A percentile compares a stretch with the other conserved stretches of the same genome.
phyloP scores from a whole-genome alignment of 2,329 filamentous ascomycete species.

The Microcera coccophila region DNA sequence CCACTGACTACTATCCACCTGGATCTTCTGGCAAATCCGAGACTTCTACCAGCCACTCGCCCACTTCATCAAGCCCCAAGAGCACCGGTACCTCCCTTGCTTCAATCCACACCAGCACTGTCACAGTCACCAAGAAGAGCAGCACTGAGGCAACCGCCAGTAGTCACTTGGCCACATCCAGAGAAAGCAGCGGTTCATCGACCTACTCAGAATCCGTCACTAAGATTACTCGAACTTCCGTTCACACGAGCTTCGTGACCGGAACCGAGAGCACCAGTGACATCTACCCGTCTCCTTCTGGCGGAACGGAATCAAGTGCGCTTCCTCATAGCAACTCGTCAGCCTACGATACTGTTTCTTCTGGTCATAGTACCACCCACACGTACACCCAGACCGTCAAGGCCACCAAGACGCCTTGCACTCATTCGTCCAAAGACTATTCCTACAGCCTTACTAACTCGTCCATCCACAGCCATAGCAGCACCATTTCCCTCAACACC shows the following conservation, averaged over 20 bases:
- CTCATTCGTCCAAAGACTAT: not conserved
- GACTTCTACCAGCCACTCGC: not conserved
- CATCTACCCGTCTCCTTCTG: not conserved
- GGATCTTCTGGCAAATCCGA: not conserved
- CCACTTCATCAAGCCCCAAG: constrained; percentile 1
- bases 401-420: not conserved
- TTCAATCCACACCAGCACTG: not conserved
- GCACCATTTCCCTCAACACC: not conserved
- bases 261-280: not conserved
- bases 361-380: not conserved
- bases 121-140: constrained; percentile 1
- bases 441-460: not conserved
- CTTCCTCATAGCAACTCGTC: not conserved
- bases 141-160: constrained; percentile 6
- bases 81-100: not conserved
- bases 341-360: not conserved
- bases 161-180: constrained; percentile 1
- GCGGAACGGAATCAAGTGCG: not conserved
- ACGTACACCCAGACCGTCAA: not conserved
- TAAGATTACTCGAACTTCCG: not conserved
- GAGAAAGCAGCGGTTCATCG: not conserved
- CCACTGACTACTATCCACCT: no score
- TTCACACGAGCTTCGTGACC: not conserved
- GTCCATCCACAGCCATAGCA: not conserved
- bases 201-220: constrained; percentile 2